These are phyloP conservation scores for Saccharomyces cerevisiae DNA, from an alignment of 805 yeast species.

Conservation along the genomic window DNA sequence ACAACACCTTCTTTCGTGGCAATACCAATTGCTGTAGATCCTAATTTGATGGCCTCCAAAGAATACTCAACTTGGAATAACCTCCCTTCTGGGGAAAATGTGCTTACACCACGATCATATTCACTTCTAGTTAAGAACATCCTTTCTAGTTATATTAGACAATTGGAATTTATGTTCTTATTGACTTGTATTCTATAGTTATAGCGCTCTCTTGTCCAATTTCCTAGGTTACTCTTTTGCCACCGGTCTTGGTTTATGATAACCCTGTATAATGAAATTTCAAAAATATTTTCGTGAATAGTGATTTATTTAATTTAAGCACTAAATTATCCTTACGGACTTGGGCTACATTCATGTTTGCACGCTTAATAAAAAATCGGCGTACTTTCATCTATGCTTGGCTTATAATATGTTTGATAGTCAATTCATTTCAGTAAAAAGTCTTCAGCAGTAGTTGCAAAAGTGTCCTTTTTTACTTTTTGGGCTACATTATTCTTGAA, in stretches of 20 bases:
- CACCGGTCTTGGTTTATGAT: background rate
- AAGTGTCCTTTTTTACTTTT: no score
- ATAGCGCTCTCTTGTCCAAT: background rate
- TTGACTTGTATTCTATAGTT: background rate
- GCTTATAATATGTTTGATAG: no score
- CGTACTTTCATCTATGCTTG: no score
- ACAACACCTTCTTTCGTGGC: slow-evolving; percentile 93
- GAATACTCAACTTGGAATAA: slow-evolving; percentile 97
- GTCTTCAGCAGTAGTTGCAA: no score
- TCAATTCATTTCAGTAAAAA: no score
- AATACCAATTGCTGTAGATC: slow-evolving; percentile 94
- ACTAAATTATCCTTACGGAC: no score
- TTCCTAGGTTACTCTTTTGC: background rate
- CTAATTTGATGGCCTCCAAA: slow-evolving; percentile 84
- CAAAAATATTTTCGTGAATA: background rate
- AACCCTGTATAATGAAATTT: background rate
- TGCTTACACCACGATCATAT: slow-evolving; percentile 97
- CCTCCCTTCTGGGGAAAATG: slow-evolving; percentile 98
- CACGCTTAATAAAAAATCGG: no score
- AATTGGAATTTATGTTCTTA: background rate
- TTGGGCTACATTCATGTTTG: no score
- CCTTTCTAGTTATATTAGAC: background rate
- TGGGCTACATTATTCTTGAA: no score
- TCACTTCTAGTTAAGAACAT: slow-evolving; percentile 99
- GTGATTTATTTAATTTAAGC: no score